Conservation (phyloP, 495 filamentous ascomycete genomes). For the Copromyces sp. region DNA sequence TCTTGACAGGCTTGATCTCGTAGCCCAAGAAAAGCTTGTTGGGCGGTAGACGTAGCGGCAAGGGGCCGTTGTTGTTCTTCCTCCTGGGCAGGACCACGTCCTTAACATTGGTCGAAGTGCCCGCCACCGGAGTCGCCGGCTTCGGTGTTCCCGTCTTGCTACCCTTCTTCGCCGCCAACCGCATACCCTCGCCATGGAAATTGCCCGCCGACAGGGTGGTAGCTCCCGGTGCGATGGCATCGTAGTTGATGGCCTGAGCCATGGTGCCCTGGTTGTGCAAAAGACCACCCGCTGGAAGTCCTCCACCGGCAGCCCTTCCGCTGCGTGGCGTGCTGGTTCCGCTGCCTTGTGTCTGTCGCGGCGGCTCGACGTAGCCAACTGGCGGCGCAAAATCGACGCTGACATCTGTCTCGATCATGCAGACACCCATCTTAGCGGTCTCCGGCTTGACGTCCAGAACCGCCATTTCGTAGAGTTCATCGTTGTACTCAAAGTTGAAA, state of each 20-base stretch:
- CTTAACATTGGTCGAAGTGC: conserved; percentile 50
- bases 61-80: conserved; percentile 69
- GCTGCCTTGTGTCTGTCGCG: conserved; percentile 37
- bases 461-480: conserved; percentile 81
- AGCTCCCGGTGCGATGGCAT: conserved; percentile 77
- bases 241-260: conserved; percentile 95
- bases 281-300: conserved; percentile 57
- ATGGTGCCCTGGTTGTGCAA: conserved; percentile 81
- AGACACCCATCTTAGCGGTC: conserved; percentile 66
- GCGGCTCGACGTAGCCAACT: conserved; percentile 85
- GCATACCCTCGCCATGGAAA: conserved; percentile 69
- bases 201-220: conserved; percentile 57
- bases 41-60: conserved; percentile 73
- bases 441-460: conserved; percentile 87
- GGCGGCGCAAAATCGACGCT: conserved; percentile 92
- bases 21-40: conserved; percentile 97
- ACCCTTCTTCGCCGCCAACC: conserved; percentile 68
- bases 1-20: conserved; percentile 76
- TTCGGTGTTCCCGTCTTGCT: conserved; percentile 71
- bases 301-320: conserved; percentile 20
- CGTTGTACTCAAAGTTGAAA: conserved; percentile 93
- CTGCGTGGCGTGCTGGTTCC: conserved; percentile 56
- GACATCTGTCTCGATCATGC: conserved; percentile 89
- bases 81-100: conserved; percentile 28
- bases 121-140: conserved; percentile 68